Conservation (phyloP, 2,329 filamentous ascomycete genomes). For the Fusarium citri region DNA sequence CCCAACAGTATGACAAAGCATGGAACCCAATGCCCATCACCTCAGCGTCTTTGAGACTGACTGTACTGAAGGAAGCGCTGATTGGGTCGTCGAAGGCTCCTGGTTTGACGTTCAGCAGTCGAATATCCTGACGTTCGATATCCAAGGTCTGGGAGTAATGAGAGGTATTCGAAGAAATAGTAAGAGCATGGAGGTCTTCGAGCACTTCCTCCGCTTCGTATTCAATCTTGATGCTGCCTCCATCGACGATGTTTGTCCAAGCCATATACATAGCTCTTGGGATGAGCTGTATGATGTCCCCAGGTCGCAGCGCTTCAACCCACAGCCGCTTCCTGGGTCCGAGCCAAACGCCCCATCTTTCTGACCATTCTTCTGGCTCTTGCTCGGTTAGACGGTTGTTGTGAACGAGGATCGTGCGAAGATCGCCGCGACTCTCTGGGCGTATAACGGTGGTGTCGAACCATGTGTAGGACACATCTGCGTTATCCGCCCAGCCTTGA, state of each 20-base stretch:
- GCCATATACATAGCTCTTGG: conserved; percentile 33
- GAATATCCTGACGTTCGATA: conserved; percentile 9
- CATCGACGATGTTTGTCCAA: conserved; percentile 35
- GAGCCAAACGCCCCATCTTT: background rate
- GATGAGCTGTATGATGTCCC: conserved; percentile 28
- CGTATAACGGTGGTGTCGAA: conserved; percentile 32
- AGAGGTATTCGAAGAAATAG: background rate
- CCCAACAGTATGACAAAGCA: conserved; percentile 37
- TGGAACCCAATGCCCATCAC: background rate
- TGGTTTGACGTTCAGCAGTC: conserved; percentile 18
- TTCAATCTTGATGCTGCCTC: conserved; percentile 27
- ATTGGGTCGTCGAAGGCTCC: conserved; percentile 24
- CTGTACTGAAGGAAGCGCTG: background rate
- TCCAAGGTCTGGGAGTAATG: conserved; percentile 5
- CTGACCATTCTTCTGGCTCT: conserved; percentile 5
- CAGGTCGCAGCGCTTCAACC: conserved; percentile 24
- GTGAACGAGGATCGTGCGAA: conserved; percentile 18
- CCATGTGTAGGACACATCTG: conserved; percentile 30
- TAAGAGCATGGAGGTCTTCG: background rate
- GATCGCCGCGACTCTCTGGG: conserved; percentile 26
- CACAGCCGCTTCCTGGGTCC: conserved; percentile 16
- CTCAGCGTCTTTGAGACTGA: conserved; percentile 2
- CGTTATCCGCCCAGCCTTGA: conserved; percentile 29
- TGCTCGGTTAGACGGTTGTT: conserved; percentile 24
- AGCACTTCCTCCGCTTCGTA: conserved; percentile 1